Evolutionary conservation across 2,329 filamentous ascomycete species (phyloP), one percentile per base, ranked within the genome.

Genomic region (Domatiomyces catenatus): DNA sequence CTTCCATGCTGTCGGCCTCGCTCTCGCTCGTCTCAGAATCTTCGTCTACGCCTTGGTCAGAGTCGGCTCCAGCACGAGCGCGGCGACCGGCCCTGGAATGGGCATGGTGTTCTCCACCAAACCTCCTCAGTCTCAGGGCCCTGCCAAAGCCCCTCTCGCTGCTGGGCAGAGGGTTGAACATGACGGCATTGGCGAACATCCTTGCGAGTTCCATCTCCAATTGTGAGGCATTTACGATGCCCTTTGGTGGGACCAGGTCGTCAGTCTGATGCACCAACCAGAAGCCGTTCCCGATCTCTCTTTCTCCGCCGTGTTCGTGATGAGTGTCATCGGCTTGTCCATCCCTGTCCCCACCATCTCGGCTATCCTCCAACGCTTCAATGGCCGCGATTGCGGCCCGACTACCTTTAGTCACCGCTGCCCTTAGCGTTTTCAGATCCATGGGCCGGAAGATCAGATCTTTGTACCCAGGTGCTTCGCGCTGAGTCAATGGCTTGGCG

Each of bases 131-230:
- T 6, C 57, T 66, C 56, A 88, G 84, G 0, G 74, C 70, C 1
- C 75, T 71, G 0, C 83, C 83, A 8, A 83, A 79, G 0, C 84
- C 83, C 22, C 82, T 77, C 57, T 84, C 74, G 15, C 54, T 55
- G 3, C 42, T 51, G 0, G 83, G 81, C 55, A 94, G 86, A 0
- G 85, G 81, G 60, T 96, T 96, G 72, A 94, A 98, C 92, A 98
- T 96, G 67, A 95, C 84, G 17, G 92, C 90, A 62, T 96, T 96
- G 58, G 88, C 87, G 65, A 96, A 94, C 86, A 96, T 95, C 60
- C 93, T 85, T 60, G 93, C 86, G 8, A 96, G 72, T 65, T 96
- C 90, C 58, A 88, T 86, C 67, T 96, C 90, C 15, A 96, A 75
- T 64, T 96, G 92, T 1, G 84, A 80, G 48, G 85, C 89, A 66